Evolutionary conservation across 192 early-diverging fungal genomes (phyloP), one percentile per base, ranked within the genome.

Genomic region (Geranomyces michiganensis): DNA sequence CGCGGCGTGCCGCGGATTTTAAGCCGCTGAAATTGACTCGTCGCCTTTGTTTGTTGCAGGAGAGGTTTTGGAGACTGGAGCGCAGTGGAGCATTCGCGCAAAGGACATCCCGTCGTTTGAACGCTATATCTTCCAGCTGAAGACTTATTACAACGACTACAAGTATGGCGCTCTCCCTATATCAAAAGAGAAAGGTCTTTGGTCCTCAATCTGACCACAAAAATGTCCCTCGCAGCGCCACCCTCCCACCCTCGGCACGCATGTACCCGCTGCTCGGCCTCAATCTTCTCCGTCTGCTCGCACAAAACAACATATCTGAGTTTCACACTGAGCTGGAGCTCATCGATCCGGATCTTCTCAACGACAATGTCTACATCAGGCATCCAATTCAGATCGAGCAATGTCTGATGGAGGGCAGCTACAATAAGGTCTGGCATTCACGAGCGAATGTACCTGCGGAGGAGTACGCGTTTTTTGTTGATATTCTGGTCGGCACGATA

Each of bases 271-370:
- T 97, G 46, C 86, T 96, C 29, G 97, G 97, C 1, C 83, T 97
- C 48, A 96, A 99, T 70, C 85, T 99, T 43, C 84, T 99, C 70
- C 91, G 93, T 55, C 86, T 99, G 72, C 83, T 99, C 43, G 88
- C 95, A 26, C 94, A 99, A 78, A 94, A 95, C 85, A 84, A 92
- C 27, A 90, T 99, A 68, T 91, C 95, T n/a, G 97, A 99, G 73
- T 99, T 99, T 79, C 97, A 99, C 79, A 95, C 94, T n/a, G 90
- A 94, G 71, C 84, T 99, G 33, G 97, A 99, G 67, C 85, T 85
- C 64, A 92, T 99, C 67, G 92, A 93, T 56, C 85, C 90, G 19
- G 85, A 91, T 31, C 90, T 93, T 76, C 78, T 96, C 17, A 83
- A 87, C 47, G 81, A 75, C 67, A 96, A 94, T 78, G 75, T 88